phyloP scores from a whole-genome alignment of 1,139 yeast species.

The Suhomyces anneliseae region DNA sequence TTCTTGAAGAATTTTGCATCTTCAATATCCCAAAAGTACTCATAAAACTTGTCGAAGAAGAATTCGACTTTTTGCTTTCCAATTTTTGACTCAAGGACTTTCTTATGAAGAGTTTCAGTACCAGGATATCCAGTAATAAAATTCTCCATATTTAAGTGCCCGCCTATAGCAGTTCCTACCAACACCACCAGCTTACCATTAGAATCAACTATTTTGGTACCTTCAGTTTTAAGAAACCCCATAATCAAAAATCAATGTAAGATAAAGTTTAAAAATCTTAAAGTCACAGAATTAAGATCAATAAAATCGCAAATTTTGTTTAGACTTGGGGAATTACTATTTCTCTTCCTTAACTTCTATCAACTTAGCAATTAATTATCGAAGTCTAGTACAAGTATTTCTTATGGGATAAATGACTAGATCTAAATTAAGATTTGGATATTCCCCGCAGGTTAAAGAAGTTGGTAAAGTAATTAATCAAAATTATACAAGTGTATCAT shows the following conservation, averaged over 20 bases:
- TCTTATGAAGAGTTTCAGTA: constrained; percentile 47
- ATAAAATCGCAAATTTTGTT: too few relatives aligned
- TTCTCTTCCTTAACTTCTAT: too few relatives aligned
- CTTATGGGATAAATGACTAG: too few relatives aligned
- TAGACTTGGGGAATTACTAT: neutral
- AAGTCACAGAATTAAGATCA: too few relatives aligned
- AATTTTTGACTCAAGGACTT: constrained; percentile 31
- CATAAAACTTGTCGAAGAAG: constrained; percentile 48
- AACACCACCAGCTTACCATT: constrained; percentile 34
- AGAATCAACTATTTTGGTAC: constrained; percentile 42
- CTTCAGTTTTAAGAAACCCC: constrained; percentile 26
- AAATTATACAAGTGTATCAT: too few relatives aligned
- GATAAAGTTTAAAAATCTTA: too few relatives aligned
- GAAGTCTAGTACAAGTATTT: too few relatives aligned
- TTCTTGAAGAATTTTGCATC: constrained; percentile 43
- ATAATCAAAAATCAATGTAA: too few relatives aligned
- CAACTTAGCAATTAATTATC: too few relatives aligned
- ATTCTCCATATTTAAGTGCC: constrained; percentile 51
- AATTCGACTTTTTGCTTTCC: constrained; percentile 44
- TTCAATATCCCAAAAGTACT: constrained; percentile 47
- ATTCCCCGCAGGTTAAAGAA: too few relatives aligned
- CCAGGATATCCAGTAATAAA: constrained; percentile 53
- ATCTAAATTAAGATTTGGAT: too few relatives aligned
- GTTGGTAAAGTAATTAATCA: too few relatives aligned
- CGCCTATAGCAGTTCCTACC: constrained; percentile 45